These are phyloP conservation scores for Mycena olivaceomarginata DNA, from an alignment of 768 basidiomycete genomes.

Conservation along the genomic window DNA sequence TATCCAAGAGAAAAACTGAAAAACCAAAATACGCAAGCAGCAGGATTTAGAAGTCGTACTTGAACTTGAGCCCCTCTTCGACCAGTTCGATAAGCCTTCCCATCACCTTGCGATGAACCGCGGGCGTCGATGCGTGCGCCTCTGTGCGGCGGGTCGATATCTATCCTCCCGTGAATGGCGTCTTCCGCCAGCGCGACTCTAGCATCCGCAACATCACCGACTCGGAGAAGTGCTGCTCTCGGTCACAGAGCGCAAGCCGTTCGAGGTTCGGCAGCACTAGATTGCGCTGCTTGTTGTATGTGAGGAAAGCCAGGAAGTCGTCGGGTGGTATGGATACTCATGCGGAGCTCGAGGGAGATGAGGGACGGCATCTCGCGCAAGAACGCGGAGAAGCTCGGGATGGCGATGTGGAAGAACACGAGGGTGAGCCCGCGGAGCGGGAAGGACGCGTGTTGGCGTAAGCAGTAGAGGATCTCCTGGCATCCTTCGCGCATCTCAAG, in stretches of 20 bases:
- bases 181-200: conserved; percentile 25
- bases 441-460: neutral
- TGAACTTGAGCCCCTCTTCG: conserved; percentile 11
- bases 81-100: neutral
- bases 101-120: conserved; percentile 4
- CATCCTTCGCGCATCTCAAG: neutral
- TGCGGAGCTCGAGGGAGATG: neutral
- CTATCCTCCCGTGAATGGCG: neutral
- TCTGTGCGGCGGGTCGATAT: neutral
- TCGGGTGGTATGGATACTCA: neutral
- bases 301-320: conserved; percentile 26
- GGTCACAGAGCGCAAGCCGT: neutral
- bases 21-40: no score
- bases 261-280: neutral
- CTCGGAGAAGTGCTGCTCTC: conserved; percentile 4
- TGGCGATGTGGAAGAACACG: neutral
- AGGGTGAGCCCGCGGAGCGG: neutral
- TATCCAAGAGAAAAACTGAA: no score
- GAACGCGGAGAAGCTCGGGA: conserved; percentile 1
- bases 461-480: neutral
- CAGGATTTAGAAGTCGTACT: neutral
- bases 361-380: conserved; percentile 29
- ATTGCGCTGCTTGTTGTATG: neutral
- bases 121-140: neutral
- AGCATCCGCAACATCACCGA: conserved; percentile 13